Base-by-base conservation (phyloP, 345 rosid genomes). In the Hibiscus mutabilis region DNA sequence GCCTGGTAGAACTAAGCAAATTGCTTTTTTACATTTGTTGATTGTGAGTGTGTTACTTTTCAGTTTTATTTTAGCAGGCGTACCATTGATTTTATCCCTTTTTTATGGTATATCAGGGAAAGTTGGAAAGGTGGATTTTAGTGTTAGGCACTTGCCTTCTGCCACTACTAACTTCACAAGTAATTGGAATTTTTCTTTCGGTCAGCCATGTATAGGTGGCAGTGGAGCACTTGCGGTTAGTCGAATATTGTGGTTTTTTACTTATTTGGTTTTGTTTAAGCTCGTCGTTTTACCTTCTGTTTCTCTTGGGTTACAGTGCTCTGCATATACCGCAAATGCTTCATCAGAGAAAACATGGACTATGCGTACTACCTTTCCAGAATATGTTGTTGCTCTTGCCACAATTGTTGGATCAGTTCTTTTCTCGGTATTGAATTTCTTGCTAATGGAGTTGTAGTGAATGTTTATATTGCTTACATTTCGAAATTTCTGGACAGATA, bases 301-400 rank as follows among this genome's bases (percentile, higher is more conserved):
- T 7, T 78, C 53, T 44, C 67, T 74, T 66, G 67, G 11, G 18
- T 24, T 61, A 74, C 88, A 94, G 98, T 94, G 98, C 75, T 79
- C 97, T 16, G 98, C 97, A 6, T 88, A 81, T 82, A 75, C 79
- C 58, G 89, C 95, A 40, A 82, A 65, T 70, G 79, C 89, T 52
- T 71, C 93, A 51, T 88, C 98, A 14, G 98, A 91, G 84, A 91
- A 91, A 80, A 91, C 95, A 56, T 94, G 98, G 98, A 87, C 93
- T 6, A 94, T 91, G 98, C 91, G 87, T 12, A 24, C 95, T 27
- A 91, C 96, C 25, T 91, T 94, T 71, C 98, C 97, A 44, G 97
- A 94, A 91, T 94, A 94, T 80, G 91, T 94, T 74, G 98, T 94
- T 80, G 98, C 98, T 82, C 93, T 94, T 68, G 92, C 96, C 58